Evolutionary conservation across 495 filamentous ascomycete species (phyloP).

Genomic region (Hypoxylon rickii): DNA sequence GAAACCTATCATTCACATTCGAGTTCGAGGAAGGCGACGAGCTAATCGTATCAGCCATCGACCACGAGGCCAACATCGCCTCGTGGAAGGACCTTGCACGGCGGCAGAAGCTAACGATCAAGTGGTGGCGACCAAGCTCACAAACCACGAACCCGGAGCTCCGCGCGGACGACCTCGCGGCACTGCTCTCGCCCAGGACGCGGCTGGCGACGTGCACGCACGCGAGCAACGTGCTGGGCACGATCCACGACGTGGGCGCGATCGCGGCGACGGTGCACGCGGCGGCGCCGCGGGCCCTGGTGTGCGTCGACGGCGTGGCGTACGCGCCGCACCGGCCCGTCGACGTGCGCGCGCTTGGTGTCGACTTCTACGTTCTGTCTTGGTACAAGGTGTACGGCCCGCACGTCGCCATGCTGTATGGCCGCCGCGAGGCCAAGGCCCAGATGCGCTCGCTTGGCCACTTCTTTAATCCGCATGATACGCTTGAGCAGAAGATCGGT

Average conservation of each 20-base stretch:
- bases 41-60: slow-evolving; percentile 66
- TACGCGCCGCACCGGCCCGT: slow-evolving; percentile 70
- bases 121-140: slow-evolving; percentile 64
- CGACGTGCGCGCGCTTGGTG: slow-evolving; percentile 66
- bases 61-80: slow-evolving; percentile 74
- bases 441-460: slow-evolving; percentile 62
- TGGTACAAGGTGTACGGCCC: slow-evolving; percentile 83
- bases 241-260: slow-evolving; percentile 63
- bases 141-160: slow-evolving; percentile 56
- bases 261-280: slow-evolving; percentile 59
- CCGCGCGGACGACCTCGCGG: slow-evolving; percentile 53
- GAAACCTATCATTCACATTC: slow-evolving; percentile 68
- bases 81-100: slow-evolving; percentile 69
- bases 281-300: slow-evolving; percentile 41
- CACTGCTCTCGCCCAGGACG: slow-evolving; percentile 62
- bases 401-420: slow-evolving; percentile 71
- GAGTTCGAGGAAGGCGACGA: slow-evolving; percentile 63
- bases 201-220: slow-evolving; percentile 72
- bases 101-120: slow-evolving; percentile 59
- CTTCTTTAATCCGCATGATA: slow-evolving; percentile 65
- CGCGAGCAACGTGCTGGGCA: slow-evolving; percentile 71
- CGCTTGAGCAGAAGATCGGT: slow-evolving; percentile 62
- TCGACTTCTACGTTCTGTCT: slow-evolving; percentile 74
- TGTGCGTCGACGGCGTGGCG: slow-evolving; percentile 67
- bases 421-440: slow-evolving; percentile 51